phyloP scores from a whole-genome alignment of 1,284 basidiomycete species.

The Ceratobasidium sp. region DNA sequence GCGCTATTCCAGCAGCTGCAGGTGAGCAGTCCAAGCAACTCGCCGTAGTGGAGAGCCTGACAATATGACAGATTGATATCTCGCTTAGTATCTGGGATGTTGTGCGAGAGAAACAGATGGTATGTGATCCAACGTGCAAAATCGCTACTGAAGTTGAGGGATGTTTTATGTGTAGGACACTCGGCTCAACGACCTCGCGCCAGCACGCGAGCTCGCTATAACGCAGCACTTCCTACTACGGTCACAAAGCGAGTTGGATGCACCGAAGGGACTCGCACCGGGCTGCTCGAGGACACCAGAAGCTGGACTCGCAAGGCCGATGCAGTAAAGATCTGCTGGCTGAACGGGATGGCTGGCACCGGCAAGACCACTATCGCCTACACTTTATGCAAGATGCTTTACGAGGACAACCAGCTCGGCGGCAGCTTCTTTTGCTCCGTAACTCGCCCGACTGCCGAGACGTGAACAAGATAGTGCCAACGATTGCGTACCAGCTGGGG shows the following conservation, averaged over 20 bases:
- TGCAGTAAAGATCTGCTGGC: neutral
- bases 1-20: neutral
- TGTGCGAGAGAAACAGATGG: neutral
- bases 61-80: neutral
- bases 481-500: slow-evolving; percentile 10
- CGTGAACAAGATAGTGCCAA: neutral
- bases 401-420: slow-evolving; percentile 40
- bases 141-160: neutral
- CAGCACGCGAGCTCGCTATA: neutral
- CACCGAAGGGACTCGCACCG: neutral
- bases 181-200: neutral
- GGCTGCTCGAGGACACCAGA: neutral
- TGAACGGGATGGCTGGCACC: slow-evolving; percentile 19
- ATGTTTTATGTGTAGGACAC: neutral
- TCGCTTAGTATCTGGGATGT: neutral
- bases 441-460: neutral
- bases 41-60: neutral
- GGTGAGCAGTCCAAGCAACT: neutral
- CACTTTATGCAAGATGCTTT: neutral
- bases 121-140: neutral
- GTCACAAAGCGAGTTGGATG: neutral
- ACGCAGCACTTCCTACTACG: neutral
- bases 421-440: slow-evolving; percentile 49
- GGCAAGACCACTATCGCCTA: slow-evolving; percentile 17
- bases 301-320: neutral